A percentile compares a stretch with the other conserved stretches of the same genome.
phyloP scores from a whole-genome alignment of 2,329 filamentous ascomycete species.

The Penicillium sp. region DNA sequence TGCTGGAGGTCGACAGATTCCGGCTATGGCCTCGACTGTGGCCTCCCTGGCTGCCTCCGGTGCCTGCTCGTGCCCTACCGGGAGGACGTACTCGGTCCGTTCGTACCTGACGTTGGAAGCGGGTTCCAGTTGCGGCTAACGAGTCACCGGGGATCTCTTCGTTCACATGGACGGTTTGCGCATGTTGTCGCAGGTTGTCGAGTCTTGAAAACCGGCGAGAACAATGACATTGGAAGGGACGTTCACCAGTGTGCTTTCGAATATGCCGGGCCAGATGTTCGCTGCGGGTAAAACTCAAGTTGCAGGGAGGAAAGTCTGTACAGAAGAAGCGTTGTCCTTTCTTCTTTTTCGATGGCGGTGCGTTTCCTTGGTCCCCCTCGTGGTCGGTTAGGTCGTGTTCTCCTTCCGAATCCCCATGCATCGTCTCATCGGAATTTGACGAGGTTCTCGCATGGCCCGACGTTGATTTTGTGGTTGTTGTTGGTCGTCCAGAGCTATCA shows the following conservation, averaged over 20 bases:
- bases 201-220: conserved; percentile 88
- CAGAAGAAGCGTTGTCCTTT: conserved; percentile 97
- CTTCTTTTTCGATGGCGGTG: conserved; percentile 86
- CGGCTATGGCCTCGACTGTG: conserved; percentile 77
- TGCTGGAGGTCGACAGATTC: conserved; percentile 87
- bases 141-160: conserved; percentile 96
- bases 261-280: conserved; percentile 96
- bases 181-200: conserved; percentile 94
- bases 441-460: conserved; percentile 44
- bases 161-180: conserved; percentile 95
- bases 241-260: conserved; percentile 96
- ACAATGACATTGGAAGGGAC: conserved; percentile 96
- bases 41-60: conserved; percentile 71
- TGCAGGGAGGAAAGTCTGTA: conserved; percentile 91
- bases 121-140: conserved; percentile 85
- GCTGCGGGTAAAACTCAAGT: conserved; percentile 90
- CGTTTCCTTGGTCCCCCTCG: conserved; percentile 66
- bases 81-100: conserved; percentile 81
- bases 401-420: conserved; percentile 76
- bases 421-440: conserved; percentile 63
- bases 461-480: conserved; percentile 1
- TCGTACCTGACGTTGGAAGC: conserved; percentile 89
- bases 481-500: conserved; percentile 27
- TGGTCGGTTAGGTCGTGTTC: conserved; percentile 69
- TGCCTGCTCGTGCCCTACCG: conserved; percentile 75